Evolutionary conservation across 306 rosid species (phyloP).

Genomic region (Vicia faba): DNA sequence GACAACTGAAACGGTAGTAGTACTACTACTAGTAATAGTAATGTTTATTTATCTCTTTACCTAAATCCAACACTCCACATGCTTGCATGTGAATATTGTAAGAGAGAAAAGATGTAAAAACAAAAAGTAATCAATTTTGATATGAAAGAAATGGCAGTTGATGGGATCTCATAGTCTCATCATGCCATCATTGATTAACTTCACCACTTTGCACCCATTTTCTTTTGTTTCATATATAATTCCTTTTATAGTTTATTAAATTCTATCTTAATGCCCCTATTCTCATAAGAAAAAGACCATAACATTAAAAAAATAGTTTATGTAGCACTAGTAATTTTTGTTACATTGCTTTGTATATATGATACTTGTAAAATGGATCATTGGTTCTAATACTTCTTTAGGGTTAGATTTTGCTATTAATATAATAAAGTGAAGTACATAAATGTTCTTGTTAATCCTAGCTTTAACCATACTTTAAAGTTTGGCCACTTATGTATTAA

Average conservation of each 20-base stretch:
- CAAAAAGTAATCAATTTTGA: conserved; percentile 15
- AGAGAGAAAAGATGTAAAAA: conserved; percentile 21
- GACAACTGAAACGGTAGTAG: conserved; percentile 30
- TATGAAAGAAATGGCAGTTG: conserved; percentile 50
- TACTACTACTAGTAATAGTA: conserved; percentile 8
- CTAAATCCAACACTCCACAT: conserved; percentile 52
- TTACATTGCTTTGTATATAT: background rate
- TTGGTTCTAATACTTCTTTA: conserved; percentile 33
- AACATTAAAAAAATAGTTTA: too few relatives aligned
- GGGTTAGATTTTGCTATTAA: conserved; percentile 44
- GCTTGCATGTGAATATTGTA: conserved; percentile 72
- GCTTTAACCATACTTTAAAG: conserved; percentile 30
- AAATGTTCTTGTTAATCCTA: conserved; percentile 37
- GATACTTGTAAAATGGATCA: conserved; percentile 20
- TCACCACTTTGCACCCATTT: conserved; percentile 58
- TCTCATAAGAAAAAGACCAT: too few relatives aligned
- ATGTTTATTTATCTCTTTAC: conserved; percentile 28
- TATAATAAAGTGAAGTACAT: too few relatives aligned
- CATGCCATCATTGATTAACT: conserved; percentile 54
- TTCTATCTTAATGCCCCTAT: background rate
- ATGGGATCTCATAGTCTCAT: conserved; percentile 46
- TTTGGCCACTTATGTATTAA: conserved; percentile 43
- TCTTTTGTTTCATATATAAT: conserved; percentile 40
- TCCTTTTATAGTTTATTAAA: conserved; percentile 17
- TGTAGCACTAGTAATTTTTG: background rate